Evolutionary conservation across 1,139 yeast species (phyloP).

Genomic region (Diutina neorugosa): DNA sequence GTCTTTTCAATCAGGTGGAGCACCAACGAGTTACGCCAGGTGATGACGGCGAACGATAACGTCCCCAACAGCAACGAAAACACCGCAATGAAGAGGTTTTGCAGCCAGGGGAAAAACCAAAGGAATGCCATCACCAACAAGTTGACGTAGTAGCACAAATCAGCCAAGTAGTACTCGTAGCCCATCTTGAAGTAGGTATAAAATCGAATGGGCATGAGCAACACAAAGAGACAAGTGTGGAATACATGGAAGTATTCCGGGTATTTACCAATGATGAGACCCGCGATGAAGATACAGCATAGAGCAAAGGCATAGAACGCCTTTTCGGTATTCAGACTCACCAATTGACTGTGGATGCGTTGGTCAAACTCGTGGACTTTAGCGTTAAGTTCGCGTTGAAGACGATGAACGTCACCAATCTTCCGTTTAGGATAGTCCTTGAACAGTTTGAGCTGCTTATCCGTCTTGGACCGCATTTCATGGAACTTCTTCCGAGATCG

Average conservation of each 20-base stretch:
- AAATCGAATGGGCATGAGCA: slow-evolving; percentile 76
- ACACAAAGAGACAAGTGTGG: slow-evolving; percentile 49
- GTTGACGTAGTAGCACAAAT: slow-evolving; percentile 87
- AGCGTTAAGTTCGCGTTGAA: slow-evolving; percentile 23
- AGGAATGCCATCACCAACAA: slow-evolving; percentile 53
- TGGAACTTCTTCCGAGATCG: slow-evolving; percentile 23
- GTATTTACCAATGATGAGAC: slow-evolving; percentile 64
- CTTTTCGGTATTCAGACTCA: slow-evolving; percentile 63
- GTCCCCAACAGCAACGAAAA: slow-evolving; percentile 86
- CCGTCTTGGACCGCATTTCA: slow-evolving; percentile 26
- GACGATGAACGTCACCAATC: slow-evolving; percentile 14
- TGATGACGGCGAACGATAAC: slow-evolving; percentile 82
- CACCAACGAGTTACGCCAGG: slow-evolving; percentile 92
- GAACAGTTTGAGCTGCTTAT: slow-evolving; percentile 18
- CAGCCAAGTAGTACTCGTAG: slow-evolving; percentile 84
- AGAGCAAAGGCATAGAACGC: slow-evolving; percentile 68
- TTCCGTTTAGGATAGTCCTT: slow-evolving; percentile 10
- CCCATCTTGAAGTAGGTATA: slow-evolving; percentile 71
- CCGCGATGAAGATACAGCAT: slow-evolving; percentile 55
- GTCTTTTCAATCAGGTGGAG: slow-evolving; percentile 87
- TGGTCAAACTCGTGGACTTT: slow-evolving; percentile 46
- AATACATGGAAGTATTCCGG: slow-evolving; percentile 70
- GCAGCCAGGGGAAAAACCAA: slow-evolving; percentile 74
- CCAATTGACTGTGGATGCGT: slow-evolving; percentile 36
- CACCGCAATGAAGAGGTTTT: slow-evolving; percentile 63